Base-by-base conservation (phyloP, 805 yeast genomes). In the Maudiozyma serrabonitensis region DNA sequence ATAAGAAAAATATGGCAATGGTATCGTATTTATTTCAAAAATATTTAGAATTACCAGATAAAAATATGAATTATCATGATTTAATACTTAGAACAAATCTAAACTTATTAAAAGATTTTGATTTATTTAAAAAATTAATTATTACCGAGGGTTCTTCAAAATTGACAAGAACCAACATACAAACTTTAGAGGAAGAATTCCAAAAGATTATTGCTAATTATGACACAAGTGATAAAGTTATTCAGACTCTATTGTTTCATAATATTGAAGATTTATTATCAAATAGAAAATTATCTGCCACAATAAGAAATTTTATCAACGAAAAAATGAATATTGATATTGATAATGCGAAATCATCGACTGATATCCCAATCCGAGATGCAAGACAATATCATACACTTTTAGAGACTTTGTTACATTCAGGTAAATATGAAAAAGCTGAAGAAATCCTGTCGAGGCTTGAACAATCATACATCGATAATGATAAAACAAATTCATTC, bases 371-470 rank as follows among this genome's bases (percentile, higher is more conserved):
- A 43, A 47, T 16, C 49, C 55, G 19, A 43, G 50, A 46, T 28
- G 59, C 67, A 1, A 59, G 53, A 43, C 56, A 57, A 35, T 57
- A 58, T 48, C 62, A 59, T 40, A 50, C 48, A n/a, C 47, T 70
- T 6, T 21, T 70, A 9, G 52, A 58, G 31, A 52, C 58, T 1
- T 50, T 69, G 4, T 46, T 70, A 32, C 55, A 55, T 6, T 46
- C 49, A 3, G 57, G 54, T 2, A 51, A 61, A 18, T 56, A 59
- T 26, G 52, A 52, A 0, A 54, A 68, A 21, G 75, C 76, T 0
- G 54, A 60, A 19, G 54, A 55, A 19, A 53, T 75, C 0, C 52
- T 75, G 12, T 37, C 52, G 1, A 58, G 63, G 41, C 55, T 73
- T 66, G 72, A 68, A 43, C 39, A 63, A 57, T 26, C 15, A 26